Conservation (phyloP, 495 filamentous ascomycete species). For the Trypethelium eluteriae region DNA sequence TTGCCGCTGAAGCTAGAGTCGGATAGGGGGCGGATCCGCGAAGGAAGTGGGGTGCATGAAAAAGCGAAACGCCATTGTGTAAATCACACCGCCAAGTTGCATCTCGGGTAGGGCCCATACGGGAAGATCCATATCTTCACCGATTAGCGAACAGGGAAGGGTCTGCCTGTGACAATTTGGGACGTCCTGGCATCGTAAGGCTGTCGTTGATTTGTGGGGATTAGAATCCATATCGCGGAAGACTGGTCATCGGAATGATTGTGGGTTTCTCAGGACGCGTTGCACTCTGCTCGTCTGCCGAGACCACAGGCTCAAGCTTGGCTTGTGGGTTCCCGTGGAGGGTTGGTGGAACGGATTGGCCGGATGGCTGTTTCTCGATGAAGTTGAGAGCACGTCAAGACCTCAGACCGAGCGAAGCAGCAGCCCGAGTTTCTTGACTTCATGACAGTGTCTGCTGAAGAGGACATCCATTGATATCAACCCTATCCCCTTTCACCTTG, state of each 20-base stretch:
- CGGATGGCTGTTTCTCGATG: neutral
- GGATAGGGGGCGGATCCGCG: neutral
- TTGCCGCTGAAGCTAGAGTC: neutral
- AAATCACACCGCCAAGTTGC: neutral
- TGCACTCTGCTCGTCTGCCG: neutral
- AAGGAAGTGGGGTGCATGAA: constrained; percentile 8
- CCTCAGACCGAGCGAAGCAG: neutral
- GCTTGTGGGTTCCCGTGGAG: neutral
- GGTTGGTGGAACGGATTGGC: neutral
- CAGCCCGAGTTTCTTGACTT: neutral
- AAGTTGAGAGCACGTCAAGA: neutral
- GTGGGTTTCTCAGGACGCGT: neutral
- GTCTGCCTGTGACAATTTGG: neutral
- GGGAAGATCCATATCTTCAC: neutral
- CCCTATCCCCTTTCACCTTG: neutral
- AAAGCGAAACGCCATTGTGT: neutral
- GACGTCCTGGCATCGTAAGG: neutral
- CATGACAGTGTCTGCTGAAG: neutral
- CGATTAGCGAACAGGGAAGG: constrained; percentile 2
- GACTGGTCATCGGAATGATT: neutral
- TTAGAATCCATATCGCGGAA: neutral
- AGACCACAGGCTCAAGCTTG: neutral
- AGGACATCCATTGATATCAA: neutral
- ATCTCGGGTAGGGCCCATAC: neutral
- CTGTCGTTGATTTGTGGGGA: constrained; percentile 10